Evolutionary conservation across 345 rosid genomes (phyloP).

Genomic region (Streptanthus diversifolius): DNA sequence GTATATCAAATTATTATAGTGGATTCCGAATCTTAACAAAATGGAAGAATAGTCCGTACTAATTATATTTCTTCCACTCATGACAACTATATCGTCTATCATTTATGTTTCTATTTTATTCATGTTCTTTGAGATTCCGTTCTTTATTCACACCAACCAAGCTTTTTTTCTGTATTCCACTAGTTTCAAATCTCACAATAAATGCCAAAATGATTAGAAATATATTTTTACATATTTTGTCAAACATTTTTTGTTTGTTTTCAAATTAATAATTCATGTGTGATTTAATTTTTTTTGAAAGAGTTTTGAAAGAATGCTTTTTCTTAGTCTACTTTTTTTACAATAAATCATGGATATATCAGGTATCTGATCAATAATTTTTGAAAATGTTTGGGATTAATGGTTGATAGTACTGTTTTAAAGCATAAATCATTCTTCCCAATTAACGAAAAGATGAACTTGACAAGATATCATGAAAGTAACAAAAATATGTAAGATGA

Average conservation of each 20-base stretch:
- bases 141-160: background rate
- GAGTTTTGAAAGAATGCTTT: background rate
- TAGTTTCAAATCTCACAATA: background rate
- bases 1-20: background rate
- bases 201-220: background rate
- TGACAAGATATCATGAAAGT: slow-evolving; percentile 7
- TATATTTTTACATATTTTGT: background rate
- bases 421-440: background rate
- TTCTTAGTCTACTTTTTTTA: background rate
- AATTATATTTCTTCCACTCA: background rate
- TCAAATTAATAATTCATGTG: background rate
- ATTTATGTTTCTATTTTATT: background rate
- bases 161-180: background rate
- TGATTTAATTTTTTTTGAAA: background rate
- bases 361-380: background rate
- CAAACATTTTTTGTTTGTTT: background rate
- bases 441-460: background rate
- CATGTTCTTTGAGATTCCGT: background rate
- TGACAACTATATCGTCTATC: background rate
- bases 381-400: no score
- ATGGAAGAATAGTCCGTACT: no score
- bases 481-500: background rate
- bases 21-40: background rate
- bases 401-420: no score
- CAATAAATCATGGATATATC: no score